A percentile compares a stretch with the other conserved stretches of the same genome.
These are phyloP conservation scores for Pseudozyma sp. DNA, from an alignment of 1,284 basidiomycete genomes.

Conservation along the genomic window DNA sequence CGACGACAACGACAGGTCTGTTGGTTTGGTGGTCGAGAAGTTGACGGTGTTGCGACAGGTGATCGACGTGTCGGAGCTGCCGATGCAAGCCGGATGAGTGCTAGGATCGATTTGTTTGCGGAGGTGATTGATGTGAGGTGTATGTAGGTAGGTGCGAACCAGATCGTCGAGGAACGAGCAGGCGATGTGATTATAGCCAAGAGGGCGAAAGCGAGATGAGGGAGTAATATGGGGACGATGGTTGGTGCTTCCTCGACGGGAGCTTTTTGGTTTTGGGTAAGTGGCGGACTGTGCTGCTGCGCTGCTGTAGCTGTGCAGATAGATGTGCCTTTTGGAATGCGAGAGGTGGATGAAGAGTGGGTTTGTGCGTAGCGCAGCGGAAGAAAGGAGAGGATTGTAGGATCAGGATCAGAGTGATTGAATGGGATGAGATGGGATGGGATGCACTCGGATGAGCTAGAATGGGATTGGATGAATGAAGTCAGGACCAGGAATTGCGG, in stretches of 20 bases:
- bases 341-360: not conserved
- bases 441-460: not conserved
- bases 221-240: slow-evolving; percentile 10
- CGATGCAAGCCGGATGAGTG: not conserved
- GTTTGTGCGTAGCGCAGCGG: slow-evolving; percentile 15
- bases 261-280: slow-evolving; percentile 30
- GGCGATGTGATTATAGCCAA: slow-evolving; percentile 33
- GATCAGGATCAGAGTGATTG: not conserved
- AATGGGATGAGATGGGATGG: slow-evolving; percentile 1
- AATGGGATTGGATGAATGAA: slow-evolving; percentile 4
- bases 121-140: slow-evolving; percentile 16
- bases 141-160: not conserved
- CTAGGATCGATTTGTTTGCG: slow-evolving; percentile 9
- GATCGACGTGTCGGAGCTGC: not conserved
- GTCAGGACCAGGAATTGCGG: not conserved
- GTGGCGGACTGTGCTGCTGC: slow-evolving; percentile 3
- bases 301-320: slow-evolving; percentile 13
- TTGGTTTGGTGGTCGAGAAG: not conserved
- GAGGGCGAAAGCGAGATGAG: slow-evolving; percentile 1
- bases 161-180: not conserved
- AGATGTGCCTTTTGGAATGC: slow-evolving; percentile 9
- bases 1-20: not conserved
- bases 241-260: slow-evolving; percentile 39
- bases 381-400: not conserved
- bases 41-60: not conserved